Evolutionary conservation across 768 basidiomycete species (phyloP).

Genomic region (Phanerochaete carnosa): DNA sequence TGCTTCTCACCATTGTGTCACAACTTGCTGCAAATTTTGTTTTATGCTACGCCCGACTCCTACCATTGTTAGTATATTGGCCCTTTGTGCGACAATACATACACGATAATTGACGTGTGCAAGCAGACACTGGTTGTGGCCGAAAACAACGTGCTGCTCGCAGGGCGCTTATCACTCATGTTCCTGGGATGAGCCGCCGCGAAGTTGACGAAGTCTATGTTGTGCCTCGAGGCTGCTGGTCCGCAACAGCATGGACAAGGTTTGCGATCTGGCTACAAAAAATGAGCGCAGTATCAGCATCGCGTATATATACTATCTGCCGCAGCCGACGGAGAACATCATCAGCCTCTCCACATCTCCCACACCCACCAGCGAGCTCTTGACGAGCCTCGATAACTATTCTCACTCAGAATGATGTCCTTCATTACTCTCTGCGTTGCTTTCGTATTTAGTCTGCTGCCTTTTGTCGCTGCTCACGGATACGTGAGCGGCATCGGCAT

Average conservation of each 20-base stretch:
- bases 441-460: constrained; percentile 10
- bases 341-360: background rate
- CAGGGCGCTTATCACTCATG: background rate
- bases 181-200: background rate
- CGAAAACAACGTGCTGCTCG: no score
- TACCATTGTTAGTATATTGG: no score
- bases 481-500: constrained; percentile 36
- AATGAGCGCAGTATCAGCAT: background rate
- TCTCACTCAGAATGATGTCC: background rate
- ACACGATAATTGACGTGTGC: no score
- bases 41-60: no score
- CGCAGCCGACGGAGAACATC: background rate
- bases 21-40: no score
- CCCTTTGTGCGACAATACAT: no score
- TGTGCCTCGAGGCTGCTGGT: background rate
- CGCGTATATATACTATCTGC: background rate
- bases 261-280: background rate
- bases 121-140: no score
- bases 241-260: background rate
- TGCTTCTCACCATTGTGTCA: no score
- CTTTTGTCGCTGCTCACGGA: constrained; percentile 35
- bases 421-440: constrained; percentile 15
- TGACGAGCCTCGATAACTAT: constrained; percentile 4
- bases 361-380: constrained; percentile 1
- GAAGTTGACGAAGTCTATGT: background rate